Evolutionary conservation across 2,329 filamentous ascomycete species (phyloP).

Genomic region (Karstenula rhodostoma): DNA sequence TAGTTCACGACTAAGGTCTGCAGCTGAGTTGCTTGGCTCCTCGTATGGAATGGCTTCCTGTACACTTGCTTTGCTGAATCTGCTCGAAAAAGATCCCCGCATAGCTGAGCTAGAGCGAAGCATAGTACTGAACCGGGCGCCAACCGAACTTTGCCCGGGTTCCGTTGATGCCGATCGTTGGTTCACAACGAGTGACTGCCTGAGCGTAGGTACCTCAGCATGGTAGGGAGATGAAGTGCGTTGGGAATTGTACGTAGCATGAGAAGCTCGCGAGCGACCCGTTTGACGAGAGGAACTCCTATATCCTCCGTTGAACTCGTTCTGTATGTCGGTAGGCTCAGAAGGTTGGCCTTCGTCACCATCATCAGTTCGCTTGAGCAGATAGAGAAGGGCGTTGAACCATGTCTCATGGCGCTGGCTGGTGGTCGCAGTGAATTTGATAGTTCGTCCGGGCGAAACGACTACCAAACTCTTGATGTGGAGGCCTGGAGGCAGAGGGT

Average conservation of each 20-base stretch:
- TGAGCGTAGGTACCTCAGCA: slow-evolving; percentile 55
- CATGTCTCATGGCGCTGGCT: slow-evolving; percentile 96
- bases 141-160: slow-evolving; percentile 53
- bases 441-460: slow-evolving; percentile 82
- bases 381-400: slow-evolving; percentile 96
- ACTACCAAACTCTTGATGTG: slow-evolving; percentile 94
- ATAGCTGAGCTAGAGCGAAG: slow-evolving; percentile 54
- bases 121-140: slow-evolving; percentile 55
- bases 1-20: slow-evolving; percentile 78
- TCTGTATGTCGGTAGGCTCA: slow-evolving; percentile 66
- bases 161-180: slow-evolving; percentile 43
- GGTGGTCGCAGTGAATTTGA: slow-evolving; percentile 95
- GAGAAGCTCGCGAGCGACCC: slow-evolving; percentile 64
- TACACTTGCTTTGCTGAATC: slow-evolving; percentile 52
- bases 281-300: slow-evolving; percentile 62
- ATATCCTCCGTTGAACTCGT: slow-evolving; percentile 78
- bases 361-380: slow-evolving; percentile 75
- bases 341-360: slow-evolving; percentile 61
- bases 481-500: slow-evolving; percentile 91
- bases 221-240: slow-evolving; percentile 49
- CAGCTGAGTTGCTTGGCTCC: slow-evolving; percentile 72
- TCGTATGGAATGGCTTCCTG: slow-evolving; percentile 53
- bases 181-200: slow-evolving; percentile 51
- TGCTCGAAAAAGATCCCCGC: slow-evolving; percentile 60
- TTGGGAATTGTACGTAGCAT: slow-evolving; percentile 81